Conservation (phyloP, 2,329 filamentous ascomycete species). For the Ilyonectria destructans region DNA sequence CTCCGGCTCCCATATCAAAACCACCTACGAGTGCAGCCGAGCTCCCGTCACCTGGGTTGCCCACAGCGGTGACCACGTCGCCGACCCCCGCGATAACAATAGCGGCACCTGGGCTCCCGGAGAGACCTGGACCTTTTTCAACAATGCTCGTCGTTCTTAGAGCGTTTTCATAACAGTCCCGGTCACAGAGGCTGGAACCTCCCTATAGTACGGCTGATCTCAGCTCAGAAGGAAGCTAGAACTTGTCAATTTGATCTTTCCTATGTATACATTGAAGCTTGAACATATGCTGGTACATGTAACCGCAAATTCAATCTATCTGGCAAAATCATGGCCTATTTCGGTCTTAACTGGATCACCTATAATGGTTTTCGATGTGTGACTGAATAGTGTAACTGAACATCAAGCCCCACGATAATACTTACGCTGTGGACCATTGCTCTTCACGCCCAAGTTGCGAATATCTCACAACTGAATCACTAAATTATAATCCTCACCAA, state of each 20-base stretch:
- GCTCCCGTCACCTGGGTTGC: constrained; percentile 53
- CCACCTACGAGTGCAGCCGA: constrained; percentile 49
- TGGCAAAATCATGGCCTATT: constrained; percentile 8
- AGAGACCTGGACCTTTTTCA: constrained; percentile 49
- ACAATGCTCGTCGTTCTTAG: constrained; percentile 15
- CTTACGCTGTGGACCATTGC: no score
- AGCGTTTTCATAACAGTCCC: constrained; percentile 5
- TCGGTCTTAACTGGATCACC: constrained; percentile 1
- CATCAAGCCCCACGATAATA: not conserved
- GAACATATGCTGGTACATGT: not conserved
- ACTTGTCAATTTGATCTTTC: constrained; percentile 4
- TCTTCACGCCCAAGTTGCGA: no score
- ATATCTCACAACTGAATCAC: no score
- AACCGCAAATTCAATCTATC: constrained; percentile 2
- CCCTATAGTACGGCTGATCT: not conserved
- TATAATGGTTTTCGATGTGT: not conserved
- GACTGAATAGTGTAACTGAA: constrained; percentile 5
- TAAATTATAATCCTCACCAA: no score
- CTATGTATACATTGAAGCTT: not conserved
- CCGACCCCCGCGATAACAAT: constrained; percentile 39
- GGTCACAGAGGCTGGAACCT: constrained; percentile 7
- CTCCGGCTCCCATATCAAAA: constrained; percentile 42
- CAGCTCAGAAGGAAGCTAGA: constrained; percentile 7
- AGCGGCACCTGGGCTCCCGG: constrained; percentile 39
- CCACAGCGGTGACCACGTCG: constrained; percentile 47